Evolutionary conservation across 1,284 basidiomycete species (phyloP), one percentile per base, ranked within the genome.

Genomic region (Sporisorium sorghi): DNA sequence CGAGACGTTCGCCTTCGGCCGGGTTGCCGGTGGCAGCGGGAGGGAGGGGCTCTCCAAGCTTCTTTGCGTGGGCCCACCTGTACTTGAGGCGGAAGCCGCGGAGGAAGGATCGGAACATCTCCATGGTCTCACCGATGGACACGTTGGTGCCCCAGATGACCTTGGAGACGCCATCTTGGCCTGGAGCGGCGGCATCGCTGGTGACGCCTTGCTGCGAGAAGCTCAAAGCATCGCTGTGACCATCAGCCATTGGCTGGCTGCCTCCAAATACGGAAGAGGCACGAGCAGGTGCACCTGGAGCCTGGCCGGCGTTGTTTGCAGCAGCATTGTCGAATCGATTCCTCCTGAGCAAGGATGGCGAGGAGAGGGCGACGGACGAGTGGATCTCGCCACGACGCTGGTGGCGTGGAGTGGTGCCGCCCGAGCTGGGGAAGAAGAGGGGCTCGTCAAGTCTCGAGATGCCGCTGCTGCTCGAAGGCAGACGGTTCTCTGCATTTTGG

Each of bases 111-210:
- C 90, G 89, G 87, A 98, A 98, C 28, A 91, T 86, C 80, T 91
- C 91, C 92, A 97, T 97, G 12, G 92, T 92, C 85, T 97, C 92
- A 6, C 89, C 88, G 23, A 98, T 88, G 75, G 92, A 92, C 71
- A 99, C 93, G 2, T 91, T 94, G 1, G 96, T 99, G 37, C 96
- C 96, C 96, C 96, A 98, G 76, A 98, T 93, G 46, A 84, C 93
- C 64, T 93, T 92, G 66, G 86, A 85, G 50, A 93, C 90, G 65
- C 92, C 91, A 68, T 92, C 81, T 8, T 58, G 56, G 1, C 68
- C 68, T 15, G 68, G 46, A 15, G 60, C 69, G 19, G 64, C 62
- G 35, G 58, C 73, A 26, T 80, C 75, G 39, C 76, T 74, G 42
- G 69, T 64, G 28, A 58, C 40, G 28, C 58, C 68, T 14, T 75